These are phyloP conservation scores for Vaucheria bursata DNA, from an alignment of 352 stramenopile genomes.

Conservation along the genomic window DNA sequence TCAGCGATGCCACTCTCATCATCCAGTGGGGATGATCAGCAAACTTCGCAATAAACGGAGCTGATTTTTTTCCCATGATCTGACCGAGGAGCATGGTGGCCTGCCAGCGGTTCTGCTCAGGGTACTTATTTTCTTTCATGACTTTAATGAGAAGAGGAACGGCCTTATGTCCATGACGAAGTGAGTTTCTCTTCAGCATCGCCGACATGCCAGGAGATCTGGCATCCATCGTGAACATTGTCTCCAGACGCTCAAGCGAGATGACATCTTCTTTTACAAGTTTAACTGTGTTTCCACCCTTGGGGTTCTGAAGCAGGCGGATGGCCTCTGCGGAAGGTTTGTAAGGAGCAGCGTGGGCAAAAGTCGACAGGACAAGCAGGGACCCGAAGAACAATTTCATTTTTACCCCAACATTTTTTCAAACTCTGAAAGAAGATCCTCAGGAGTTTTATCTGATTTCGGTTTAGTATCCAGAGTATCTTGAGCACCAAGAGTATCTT, in stretches of 20 bases:
- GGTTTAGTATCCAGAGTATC: too few species aligned
- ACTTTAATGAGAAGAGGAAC: neutral
- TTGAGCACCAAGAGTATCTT: too few species aligned
- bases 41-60: neutral
- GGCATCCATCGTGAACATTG: too few species aligned
- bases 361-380: neutral
- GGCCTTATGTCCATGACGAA: neutral
- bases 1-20: neutral
- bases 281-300: neutral
- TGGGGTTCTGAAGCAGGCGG: neutral
- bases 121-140: neutral
- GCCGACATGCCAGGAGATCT: too few species aligned
- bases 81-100: neutral
- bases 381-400: neutral
- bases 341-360: neutral
- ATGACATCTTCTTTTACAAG: neutral
- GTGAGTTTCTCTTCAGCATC: too few species aligned
- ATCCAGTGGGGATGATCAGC: neutral
- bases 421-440: neutral
- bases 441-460: slow-evolving; percentile 7
- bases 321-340: neutral
- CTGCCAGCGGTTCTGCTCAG: neutral
- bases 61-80: neutral
- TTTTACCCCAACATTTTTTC: slow-evolving; percentile 1
- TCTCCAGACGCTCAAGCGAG: neutral